Evolutionary conservation across 2,329 filamentous ascomycete genomes (phyloP), one percentile per base, ranked within the genome.

Genomic region (Penicillium sp.): DNA sequence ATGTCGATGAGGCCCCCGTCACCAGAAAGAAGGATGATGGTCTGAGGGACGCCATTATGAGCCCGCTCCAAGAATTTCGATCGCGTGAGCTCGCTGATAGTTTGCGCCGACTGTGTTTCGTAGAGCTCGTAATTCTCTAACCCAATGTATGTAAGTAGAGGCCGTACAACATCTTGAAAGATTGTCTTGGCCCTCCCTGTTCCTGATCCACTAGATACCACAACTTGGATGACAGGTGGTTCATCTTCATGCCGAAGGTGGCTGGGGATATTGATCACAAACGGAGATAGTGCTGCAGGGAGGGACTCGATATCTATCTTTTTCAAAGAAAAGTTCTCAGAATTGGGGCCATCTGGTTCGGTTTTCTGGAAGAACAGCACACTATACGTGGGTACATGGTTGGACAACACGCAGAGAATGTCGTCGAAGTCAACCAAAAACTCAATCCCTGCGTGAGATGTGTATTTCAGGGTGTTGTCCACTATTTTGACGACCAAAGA

Each of bases 1-100:
- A 93, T 73, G 59, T 97, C 91, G 17, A 89, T 78, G 2, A 95
- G 69, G 6, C 89, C 91, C 13, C 91, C 91, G 66, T 97, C 91
- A 6, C 91, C 91, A 43, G 86, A 91, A 5, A 96, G 75, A 12
- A 97, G 77, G 28, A 96, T 70, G 24, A 96, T 75, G 0, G 83
- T 82, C 62, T 83, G 79, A 12, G 64, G 57, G 5, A 69, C 56
- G 1, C 74, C 74, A 45, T 68, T 48, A 49, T 73, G 74, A 13
- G 80, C 80, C 33, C 64, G 63, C 2, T 73, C 69, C 12, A 79
- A 67, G 53, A 83, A 70, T 21, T 67, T 61, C 34, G 64, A 58
- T 44, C 61, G 70, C 0, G 84, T 79, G 46, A 94, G 80, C 1
- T 85, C 73, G 6, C 75, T 73, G 35, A 96, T 77, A 12, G 79